A percentile compares a stretch with the other conserved stretches of the same genome.
These are phyloP conservation scores for Phialophora expanda DNA, from an alignment of 2,329 filamentous ascomycete species.

Conservation along the genomic window DNA sequence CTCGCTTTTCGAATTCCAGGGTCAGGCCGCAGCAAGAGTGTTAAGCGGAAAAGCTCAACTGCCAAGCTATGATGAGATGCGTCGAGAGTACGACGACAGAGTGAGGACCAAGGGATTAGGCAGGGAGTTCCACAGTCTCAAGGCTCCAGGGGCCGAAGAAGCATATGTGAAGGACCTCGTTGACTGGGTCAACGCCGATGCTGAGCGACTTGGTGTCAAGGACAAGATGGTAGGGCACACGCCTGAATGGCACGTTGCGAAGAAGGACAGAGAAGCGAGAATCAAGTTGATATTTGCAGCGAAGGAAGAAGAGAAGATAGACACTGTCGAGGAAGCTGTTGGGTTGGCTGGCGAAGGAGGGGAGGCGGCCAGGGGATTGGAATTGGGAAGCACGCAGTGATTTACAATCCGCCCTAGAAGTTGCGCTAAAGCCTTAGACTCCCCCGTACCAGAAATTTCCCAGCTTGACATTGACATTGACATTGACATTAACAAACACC, in stretches of 20 bases:
- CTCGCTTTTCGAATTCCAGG: constrained; percentile 72
- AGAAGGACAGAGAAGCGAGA: constrained; percentile 21
- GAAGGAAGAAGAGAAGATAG: constrained; percentile 1
- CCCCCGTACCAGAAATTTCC: constrained; percentile 8
- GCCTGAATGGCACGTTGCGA: constrained; percentile 26
- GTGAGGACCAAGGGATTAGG: constrained; percentile 43
- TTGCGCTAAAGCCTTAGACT: background rate
- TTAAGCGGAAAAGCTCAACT: constrained; percentile 58
- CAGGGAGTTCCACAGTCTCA: constrained; percentile 48
- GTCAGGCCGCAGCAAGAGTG: constrained; percentile 64
- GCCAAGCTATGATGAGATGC: constrained; percentile 52
- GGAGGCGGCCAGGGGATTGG: background rate
- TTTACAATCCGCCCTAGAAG: background rate
- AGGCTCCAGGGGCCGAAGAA: constrained; percentile 43
- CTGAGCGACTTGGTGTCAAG: constrained; percentile 19
- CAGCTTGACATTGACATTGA: background rate
- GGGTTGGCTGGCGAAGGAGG: background rate
- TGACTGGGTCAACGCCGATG: constrained; percentile 45
- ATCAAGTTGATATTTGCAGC: constrained; percentile 16
- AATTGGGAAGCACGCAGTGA: background rate
- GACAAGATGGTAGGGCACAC: constrained; percentile 35
- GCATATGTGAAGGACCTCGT: constrained; percentile 45
- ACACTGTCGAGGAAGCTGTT: constrained; percentile 2
- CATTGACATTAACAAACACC: background rate
- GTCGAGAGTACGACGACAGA: constrained; percentile 42